Base-by-base conservation (phyloP, 1,139 yeast species). In the Yamadazyma oceani region DNA sequence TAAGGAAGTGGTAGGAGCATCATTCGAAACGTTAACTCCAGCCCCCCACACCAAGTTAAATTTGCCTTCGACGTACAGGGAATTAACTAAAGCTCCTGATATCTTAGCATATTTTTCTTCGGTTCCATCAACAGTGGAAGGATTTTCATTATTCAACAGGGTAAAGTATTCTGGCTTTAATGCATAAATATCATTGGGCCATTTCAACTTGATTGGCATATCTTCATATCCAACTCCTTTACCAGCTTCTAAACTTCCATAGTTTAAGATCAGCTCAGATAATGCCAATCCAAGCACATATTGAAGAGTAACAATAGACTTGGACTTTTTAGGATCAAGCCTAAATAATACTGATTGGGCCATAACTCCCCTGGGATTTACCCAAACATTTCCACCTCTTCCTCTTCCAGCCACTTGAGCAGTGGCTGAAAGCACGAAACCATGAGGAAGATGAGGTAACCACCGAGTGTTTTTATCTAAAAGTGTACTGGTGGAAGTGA, bases 151-250 rank as follows among this genome's bases (percentile, higher is more conserved):
- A 43, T 45, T 35, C 9, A 67, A 33, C 11, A 39, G 41, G 36
- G 49, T 50, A 50, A 64, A 67, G 43, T 66, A 77, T 37, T 80
- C 80, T 0, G 95, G 94, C 44, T 78, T 80, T 50, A 81, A 60
- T 5, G 84, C 79, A 56, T 87, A 94, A 12, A 92, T 68, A 60
- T 94, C 99, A 57, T 94, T 94, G 5, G 99, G 99, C 99, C 99
- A 94, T 57, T 94, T 94, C 44, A 94, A 75, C 40, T 79, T 75
- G 9, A 90, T 70, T 0, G 96, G 97, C 51, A 92, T 62, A 38
- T 80, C 82, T 26, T 78, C 81, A 55, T 81, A 85, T 0, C 87
- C 89, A 0, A 70, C 69, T 1, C 69, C 66, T 15, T 45, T 39
- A 4, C 73, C 70, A 2, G 71, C 64, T 5, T 57, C 59, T 1